phyloP scores from a whole-genome alignment of 73 alveolate genomes.

The Paramecium primaurelia region DNA sequence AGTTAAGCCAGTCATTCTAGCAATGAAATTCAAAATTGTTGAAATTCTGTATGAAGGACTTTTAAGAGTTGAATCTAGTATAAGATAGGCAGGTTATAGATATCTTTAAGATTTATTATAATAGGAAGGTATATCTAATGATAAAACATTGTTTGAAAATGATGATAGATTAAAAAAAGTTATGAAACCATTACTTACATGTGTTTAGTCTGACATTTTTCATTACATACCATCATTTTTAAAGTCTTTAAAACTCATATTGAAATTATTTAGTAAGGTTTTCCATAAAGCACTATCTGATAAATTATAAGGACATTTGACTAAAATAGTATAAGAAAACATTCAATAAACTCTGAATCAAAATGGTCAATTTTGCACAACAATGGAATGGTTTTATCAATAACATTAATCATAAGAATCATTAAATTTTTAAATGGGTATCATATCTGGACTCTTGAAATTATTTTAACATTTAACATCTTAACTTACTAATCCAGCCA shows the following conservation, averaged over 20 bases:
- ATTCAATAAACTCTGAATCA: too few relatives aligned
- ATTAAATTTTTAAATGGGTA: neutral
- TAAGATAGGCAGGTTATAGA: neutral
- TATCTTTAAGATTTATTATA: neutral
- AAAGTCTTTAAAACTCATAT: neutral
- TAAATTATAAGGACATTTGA: neutral
- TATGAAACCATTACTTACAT: slow-evolving; percentile 17
- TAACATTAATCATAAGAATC: neutral
- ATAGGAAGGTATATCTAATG: slow-evolving; percentile 4
- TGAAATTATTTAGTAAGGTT: slow-evolving; percentile 19
- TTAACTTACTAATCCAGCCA: neutral
- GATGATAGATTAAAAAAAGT: slow-evolving; percentile 28
- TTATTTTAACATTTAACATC: neutral
- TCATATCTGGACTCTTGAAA: neutral
- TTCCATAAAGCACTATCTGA: slow-evolving; percentile 1
- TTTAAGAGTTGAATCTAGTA: slow-evolving; percentile 5
- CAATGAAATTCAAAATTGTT: neutral
- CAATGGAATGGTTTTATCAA: neutral
- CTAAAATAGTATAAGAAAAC: neutral
- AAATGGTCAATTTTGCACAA: neutral
- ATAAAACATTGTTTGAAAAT: slow-evolving; percentile 15
- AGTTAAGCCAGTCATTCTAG: neutral
- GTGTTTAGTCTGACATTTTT: neutral
- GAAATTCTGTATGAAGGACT: slow-evolving; percentile 18
- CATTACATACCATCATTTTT: slow-evolving; percentile 21